Base-by-base conservation (phyloP, 169 alveolate species). In the Fabrea salina region DNA sequence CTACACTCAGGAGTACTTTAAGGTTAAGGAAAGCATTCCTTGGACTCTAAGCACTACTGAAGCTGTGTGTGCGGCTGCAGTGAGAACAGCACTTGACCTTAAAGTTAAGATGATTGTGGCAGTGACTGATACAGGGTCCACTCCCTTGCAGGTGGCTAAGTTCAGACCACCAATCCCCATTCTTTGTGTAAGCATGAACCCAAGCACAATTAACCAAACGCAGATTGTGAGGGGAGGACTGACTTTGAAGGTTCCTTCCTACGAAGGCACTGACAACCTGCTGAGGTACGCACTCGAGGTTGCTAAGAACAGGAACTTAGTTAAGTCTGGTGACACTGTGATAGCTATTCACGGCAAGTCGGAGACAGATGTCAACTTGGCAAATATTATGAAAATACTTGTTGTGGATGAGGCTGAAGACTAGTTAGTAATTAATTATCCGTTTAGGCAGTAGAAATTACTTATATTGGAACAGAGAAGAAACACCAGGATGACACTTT, bases 71-170 rank as follows among this genome's bases (percentile, higher is more conserved):
- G 82, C 97, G 50, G 89, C 98, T 61, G 98, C 97, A 19, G 97
- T 95, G 13, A 93, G 91, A 50, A 89, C 95, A 37, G 95, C 96
- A 19, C 92, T 93, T 80, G 97, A 95, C 51, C 85, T 95, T 53
- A 89, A 86, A 64, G 98, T 98, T 8, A 78, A 91, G 33, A 88
- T 96, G 25, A 97, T 98, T 68, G 88, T 98, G 44, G 97, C 98
- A 8, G 91, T 98, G 77, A 97, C 99, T 7, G 98, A 97, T 53
- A 96, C 99, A 0, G 99, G 99, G 13, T 92, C 90, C 59, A 96
- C 99, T 8, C 99, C 99, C 16, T 92, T 98, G 58, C 85, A 92
- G 67, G 93, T 98, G 32, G 96, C 99, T 53, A 98, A 97, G 90
- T 98, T 97, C 89, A 93, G 99, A 58, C 99, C 99, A 40, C 79